phyloP scores from a whole-genome alignment of 805 yeast genomes.

The Candida coleopterorum region DNA sequence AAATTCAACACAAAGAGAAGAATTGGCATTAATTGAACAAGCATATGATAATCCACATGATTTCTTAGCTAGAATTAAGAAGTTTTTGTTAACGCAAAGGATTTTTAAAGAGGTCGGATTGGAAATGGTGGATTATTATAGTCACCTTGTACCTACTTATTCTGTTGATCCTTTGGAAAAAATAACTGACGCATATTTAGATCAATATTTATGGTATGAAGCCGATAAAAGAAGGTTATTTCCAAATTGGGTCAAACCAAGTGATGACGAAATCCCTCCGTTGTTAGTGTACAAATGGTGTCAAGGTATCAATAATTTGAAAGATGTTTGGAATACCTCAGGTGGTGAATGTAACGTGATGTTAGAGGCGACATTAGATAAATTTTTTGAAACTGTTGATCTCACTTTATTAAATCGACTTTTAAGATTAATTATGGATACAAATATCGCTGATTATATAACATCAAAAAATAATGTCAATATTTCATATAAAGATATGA shows the following conservation, averaged over 20 bases:
- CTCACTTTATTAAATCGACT: constrained; percentile 80
- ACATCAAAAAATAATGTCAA: constrained; percentile 85
- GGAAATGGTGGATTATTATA: constrained; percentile 89
- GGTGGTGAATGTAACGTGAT: constrained; percentile 78
- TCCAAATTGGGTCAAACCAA: constrained; percentile 96
- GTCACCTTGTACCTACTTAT: constrained; percentile 79
- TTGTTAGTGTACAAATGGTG: constrained; percentile 89
- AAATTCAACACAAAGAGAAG: constrained; percentile 87
- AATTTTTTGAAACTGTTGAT: constrained; percentile 81
- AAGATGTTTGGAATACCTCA: constrained; percentile 71
- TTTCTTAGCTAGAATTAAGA: constrained; percentile 77
- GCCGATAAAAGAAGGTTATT: constrained; percentile 81
- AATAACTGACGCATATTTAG: constrained; percentile 92
- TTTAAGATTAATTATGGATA: constrained; percentile 75
- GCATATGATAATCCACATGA: constrained; percentile 98
- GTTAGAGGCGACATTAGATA: constrained; percentile 69
- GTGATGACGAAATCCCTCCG: constrained; percentile 92
- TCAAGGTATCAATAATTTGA: constrained; percentile 79
- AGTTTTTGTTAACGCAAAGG: constrained; percentile 77
- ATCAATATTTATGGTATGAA: constrained; percentile 95
- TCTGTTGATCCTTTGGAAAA: constrained; percentile 89
- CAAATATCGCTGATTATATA: constrained; percentile 90
- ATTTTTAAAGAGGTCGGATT: constrained; percentile 85
- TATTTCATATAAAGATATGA: constrained; percentile 89
- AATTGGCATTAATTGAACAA: constrained; percentile 86